phyloP scores from a whole-genome alignment of 805 yeast species.

The Starmerella gropengiesseri region DNA sequence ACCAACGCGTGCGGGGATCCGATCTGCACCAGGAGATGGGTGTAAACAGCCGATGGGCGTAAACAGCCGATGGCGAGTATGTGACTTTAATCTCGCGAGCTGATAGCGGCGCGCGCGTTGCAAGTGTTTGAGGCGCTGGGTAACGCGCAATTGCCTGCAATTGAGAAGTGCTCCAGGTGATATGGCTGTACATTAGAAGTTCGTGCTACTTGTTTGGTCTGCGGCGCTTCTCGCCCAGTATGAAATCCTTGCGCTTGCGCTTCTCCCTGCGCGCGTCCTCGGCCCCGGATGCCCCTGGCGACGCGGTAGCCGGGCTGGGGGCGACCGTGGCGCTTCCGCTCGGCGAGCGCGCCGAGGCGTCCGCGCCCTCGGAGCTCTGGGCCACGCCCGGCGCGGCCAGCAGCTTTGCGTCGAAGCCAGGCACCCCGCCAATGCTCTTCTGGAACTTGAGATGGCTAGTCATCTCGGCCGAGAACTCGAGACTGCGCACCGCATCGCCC shows the following conservation, averaged over 20 bases:
- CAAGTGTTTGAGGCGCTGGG: no score
- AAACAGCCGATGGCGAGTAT: no score
- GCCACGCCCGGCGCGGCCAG: constrained; percentile 36
- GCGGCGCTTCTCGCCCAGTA: constrained; percentile 14
- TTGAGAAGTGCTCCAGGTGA: no score
- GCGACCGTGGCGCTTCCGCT: constrained; percentile 1
- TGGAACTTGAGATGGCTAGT: constrained; percentile 49
- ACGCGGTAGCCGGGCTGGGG: constrained; percentile 1
- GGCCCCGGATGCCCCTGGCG: constrained; percentile 4
- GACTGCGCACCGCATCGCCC: constrained; percentile 28
- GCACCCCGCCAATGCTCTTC: constrained; percentile 58
- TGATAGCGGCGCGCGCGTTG: no score
- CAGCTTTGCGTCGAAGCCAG: constrained; percentile 61
- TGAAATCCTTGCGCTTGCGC: constrained; percentile 16
- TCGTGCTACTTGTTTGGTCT: background rate
- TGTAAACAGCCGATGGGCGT: no score
- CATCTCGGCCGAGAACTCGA: constrained; percentile 30
- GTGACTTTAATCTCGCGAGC: no score
- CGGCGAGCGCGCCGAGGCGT: constrained; percentile 1
- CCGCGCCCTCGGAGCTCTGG: constrained; percentile 3
- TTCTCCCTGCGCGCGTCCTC: constrained; percentile 14
- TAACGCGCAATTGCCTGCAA: no score
- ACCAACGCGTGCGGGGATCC: no score
- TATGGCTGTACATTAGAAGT: no score
- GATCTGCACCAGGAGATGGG: no score